phyloP scores from a whole-genome alignment of 129 eudicot species.

The Chrysanthemum makinoi region DNA sequence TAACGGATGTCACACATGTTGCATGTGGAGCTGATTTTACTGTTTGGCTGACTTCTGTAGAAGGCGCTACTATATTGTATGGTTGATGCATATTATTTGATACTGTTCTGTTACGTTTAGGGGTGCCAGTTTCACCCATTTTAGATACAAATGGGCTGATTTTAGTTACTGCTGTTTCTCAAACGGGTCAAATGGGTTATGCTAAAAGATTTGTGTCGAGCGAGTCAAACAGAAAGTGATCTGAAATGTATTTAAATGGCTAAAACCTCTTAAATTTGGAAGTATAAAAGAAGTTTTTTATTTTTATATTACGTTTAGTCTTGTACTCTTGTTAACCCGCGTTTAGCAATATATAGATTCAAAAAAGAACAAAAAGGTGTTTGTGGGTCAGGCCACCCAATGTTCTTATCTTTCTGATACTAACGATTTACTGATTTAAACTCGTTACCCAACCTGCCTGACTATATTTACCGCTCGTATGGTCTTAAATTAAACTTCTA shows the following conservation, averaged over 20 bases:
- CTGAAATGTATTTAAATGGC: background rate
- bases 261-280: background rate
- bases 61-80: constrained; percentile 91
- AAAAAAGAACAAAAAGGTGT: background rate
- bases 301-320: too few relatives aligned
- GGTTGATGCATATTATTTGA: constrained; percentile 32
- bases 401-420: background rate
- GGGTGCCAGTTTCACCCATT: background rate
- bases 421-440: background rate
- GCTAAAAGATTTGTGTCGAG: background rate
- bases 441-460: background rate
- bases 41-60: constrained; percentile 76
- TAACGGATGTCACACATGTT: constrained; percentile 59
- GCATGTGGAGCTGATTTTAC: constrained; percentile 95
- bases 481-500: background rate
- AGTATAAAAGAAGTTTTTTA: too few relatives aligned
- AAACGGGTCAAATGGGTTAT: background rate
- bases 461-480: background rate
- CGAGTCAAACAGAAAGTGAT: background rate
- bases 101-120: background rate
- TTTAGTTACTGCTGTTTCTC: background rate
- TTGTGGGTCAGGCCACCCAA: background rate
- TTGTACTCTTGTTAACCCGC: too few relatives aligned
- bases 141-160: background rate
- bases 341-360: too few relatives aligned